Evolutionary conservation across 768 basidiomycete species (phyloP).

Genomic region (Mycena leptocephala): DNA sequence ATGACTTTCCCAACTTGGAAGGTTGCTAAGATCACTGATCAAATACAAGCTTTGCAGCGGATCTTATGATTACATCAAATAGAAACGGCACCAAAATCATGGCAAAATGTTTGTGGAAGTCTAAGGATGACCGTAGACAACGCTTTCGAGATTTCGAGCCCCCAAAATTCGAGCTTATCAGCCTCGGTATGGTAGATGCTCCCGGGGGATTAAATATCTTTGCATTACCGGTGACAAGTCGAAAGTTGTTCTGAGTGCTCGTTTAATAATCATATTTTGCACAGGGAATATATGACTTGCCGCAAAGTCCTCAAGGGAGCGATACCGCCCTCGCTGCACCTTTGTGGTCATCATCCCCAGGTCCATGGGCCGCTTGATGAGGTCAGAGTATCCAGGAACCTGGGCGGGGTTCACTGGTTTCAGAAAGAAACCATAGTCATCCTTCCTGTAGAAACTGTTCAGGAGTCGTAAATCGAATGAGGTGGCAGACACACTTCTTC

Average conservation of each 20-base stretch:
- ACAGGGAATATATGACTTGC: conserved; percentile 58
- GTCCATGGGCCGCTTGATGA: conserved; percentile 93
- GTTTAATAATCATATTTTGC: neutral
- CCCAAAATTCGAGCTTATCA: conserved; percentile 79
- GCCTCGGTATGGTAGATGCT: conserved; percentile 85
- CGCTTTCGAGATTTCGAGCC: conserved; percentile 80
- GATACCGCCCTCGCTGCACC: conserved; percentile 83
- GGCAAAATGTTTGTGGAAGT: too few species aligned
- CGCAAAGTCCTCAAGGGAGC: conserved; percentile 85
- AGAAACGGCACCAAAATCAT: too few species aligned
- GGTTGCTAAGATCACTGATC: too few species aligned
- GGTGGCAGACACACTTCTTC: conserved; percentile 71
- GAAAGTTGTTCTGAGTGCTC: conserved; percentile 71
- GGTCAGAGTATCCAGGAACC: conserved; percentile 76
- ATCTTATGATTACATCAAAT: too few species aligned
- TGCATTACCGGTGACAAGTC: conserved; percentile 81
- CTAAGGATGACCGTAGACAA: conserved; percentile 83
- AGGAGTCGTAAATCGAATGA: conserved; percentile 13
- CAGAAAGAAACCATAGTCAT: conserved; percentile 90
- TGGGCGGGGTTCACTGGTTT: conserved; percentile 73
- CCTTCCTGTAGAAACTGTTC: conserved; percentile 68
- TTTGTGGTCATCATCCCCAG: conserved; percentile 89
- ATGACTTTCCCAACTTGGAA: too few species aligned
- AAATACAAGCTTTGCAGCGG: too few species aligned
- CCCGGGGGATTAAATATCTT: conserved; percentile 83